phyloP scores from a whole-genome alignment of 805 yeast genomes.

The Blastobotrys robertii region DNA sequence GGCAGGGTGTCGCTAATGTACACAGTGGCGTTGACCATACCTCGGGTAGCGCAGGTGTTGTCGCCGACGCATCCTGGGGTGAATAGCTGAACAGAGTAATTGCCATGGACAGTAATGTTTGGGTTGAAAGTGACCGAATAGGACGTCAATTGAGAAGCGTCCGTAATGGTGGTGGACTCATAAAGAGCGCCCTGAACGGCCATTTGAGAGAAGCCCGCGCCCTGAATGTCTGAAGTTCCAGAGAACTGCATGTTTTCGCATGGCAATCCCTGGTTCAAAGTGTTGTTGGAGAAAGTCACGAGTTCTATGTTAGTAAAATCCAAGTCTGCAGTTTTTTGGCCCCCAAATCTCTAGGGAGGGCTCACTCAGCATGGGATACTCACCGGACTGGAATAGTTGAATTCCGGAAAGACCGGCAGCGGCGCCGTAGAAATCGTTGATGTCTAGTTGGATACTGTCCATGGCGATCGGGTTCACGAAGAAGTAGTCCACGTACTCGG shows the following conservation, averaged over 20 bases:
- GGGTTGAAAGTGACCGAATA: conserved; percentile 50
- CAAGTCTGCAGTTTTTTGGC: background rate
- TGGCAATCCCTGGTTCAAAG: conserved; percentile 51
- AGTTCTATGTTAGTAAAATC: conserved; percentile 23
- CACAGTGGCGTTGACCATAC: conserved; percentile 69
- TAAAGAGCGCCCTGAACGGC: conserved; percentile 10
- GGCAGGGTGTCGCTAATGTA: conserved; percentile 36
- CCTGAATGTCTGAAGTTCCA: conserved; percentile 25
- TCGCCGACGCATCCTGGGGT: conserved; percentile 84
- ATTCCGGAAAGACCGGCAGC: conserved; percentile 64
- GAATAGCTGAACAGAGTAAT: conserved; percentile 58
- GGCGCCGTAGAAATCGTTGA: conserved; percentile 58
- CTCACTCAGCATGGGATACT: background rate
- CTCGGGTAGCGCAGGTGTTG: conserved; percentile 58
- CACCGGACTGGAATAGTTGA: conserved; percentile 48
- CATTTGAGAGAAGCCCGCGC: conserved; percentile 21
- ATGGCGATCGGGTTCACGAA: conserved; percentile 62
- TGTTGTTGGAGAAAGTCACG: conserved; percentile 62
- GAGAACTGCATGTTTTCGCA: conserved; percentile 36
- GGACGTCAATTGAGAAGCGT: conserved; percentile 22
- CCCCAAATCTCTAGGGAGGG: background rate
- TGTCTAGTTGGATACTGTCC: conserved; percentile 49
- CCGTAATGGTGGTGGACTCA: conserved; percentile 23
- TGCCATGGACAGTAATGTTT: conserved; percentile 61
- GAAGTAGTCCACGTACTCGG: conserved; percentile 68